These are phyloP conservation scores for Medicago arabica DNA, from an alignment of 306 rosid species.

Conservation along the genomic window DNA sequence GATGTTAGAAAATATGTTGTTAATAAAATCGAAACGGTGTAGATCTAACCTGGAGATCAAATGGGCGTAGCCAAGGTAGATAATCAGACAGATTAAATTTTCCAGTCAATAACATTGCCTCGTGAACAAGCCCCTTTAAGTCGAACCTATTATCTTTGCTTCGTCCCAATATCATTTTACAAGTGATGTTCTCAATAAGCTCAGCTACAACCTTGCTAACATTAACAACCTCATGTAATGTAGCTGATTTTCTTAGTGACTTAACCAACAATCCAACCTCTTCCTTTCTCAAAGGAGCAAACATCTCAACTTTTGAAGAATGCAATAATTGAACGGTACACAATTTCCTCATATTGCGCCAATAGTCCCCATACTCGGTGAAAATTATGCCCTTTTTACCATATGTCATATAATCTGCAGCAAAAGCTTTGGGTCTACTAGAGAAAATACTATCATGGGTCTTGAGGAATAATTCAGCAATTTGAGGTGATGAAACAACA, in stretches of 20 bases:
- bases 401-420: not conserved
- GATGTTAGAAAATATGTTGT: too few species aligned
- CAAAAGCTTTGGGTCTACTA: conserved; percentile 29
- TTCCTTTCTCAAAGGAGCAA: conserved; percentile 38
- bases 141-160: conserved; percentile 17
- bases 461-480: conserved; percentile 62
- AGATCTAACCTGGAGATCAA: not conserved
- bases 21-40: too few species aligned
- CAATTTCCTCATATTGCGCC: conserved; percentile 52
- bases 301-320: conserved; percentile 34
- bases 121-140: conserved; percentile 11
- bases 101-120: not conserved
- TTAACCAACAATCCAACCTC: conserved; percentile 11
- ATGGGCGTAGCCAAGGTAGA: conserved; percentile 29
- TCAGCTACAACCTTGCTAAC: not conserved
- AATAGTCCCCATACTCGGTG: conserved; percentile 43
- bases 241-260: not conserved
- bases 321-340: conserved; percentile 21
- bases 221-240: conserved; percentile 30
- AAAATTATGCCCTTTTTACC: conserved; percentile 39
- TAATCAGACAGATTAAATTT: conserved; percentile 37
- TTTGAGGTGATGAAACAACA: conserved; percentile 50
- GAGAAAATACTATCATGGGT: conserved; percentile 50
- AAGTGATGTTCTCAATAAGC: not conserved
- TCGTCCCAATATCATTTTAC: conserved; percentile 33